Base-by-base conservation (phyloP, 805 yeast genomes). In the Yarrowia sp. region DNA sequence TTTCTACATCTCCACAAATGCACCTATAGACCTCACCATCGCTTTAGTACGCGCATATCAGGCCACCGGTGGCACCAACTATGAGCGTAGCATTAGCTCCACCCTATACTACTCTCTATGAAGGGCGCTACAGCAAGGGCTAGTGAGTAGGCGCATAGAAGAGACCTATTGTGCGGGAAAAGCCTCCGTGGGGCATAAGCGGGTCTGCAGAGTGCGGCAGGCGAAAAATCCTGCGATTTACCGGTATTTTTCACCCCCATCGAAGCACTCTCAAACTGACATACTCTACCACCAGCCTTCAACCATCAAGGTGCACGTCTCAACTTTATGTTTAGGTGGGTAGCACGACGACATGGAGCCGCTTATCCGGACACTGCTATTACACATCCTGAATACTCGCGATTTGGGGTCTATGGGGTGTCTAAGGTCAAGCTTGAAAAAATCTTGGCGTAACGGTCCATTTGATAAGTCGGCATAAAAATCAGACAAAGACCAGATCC, bases 261-360 rank as follows among this genome's bases (percentile, higher is more conserved):
- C 32, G 32, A 26, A 26, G 7, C 32, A 26, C 32, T 26, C 32
- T 26, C 32, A 3, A 26, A 26, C 32, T 8, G 19, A 42, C 19
- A 15, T 15, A 8, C 16, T 12, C 9, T 8, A 26, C 32, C 26
- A 15, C 56, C 56, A 52, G 41, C 56, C 35, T 8, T 8, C 36
- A 53, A 53, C 59, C 59, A 16, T 38, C 59, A 53, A 53, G 59
- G 59, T 53, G 19, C 59, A 38, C 45, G 45, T 53, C 45, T 14
- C 59, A 53, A 53, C 59, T 8, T 53, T 19, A 26, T 26, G 59
- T 53, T 53, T 40, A 16, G 56, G 42, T 36, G 56, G 26, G 56
- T 52, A 49, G n/a, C 50, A 11, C 26, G 32, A 26, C 32, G 32
- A 26, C 32, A 26, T 26, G 12, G 58, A 36, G 58, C 58, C 58